Evolutionary conservation across 2,329 filamentous ascomycete species (phyloP), one percentile per base, ranked within the genome.

Genomic region (Cercospora berteroae): DNA sequence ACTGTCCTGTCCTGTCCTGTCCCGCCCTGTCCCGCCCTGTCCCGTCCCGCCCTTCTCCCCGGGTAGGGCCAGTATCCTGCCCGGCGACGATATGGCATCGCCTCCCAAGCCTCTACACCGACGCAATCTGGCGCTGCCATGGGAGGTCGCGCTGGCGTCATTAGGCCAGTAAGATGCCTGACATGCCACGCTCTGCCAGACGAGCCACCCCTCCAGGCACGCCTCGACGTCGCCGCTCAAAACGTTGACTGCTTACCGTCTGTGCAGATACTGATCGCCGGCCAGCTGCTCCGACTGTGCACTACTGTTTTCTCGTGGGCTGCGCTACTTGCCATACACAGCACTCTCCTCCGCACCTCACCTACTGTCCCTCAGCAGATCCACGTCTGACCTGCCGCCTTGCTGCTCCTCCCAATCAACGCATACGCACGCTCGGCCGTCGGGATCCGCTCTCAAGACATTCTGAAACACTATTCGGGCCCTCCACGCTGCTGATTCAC

Each of bases 81-180:
- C 65, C 62, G 58, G 18, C 25, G 42, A 44, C 67, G 66, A 62
- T 68, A 68, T 31, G 52, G 39, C 63, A 64, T 39, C 66, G 64
- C 69, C 67, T 65, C 68, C 68, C 69, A 69, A 67, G 64, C 70
- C 70, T 70, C 70, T 69, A 69, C 73, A 75, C 73, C 50, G 73
- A 74, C 68, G 74, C 74, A 75, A 74, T 73, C 71, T 71, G 74
- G 74, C 74, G 73, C 67, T 74, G 74, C 74, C 74, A 72, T 74
- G 70, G 70, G 66, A 69, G 64, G 65, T 65, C 66, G 67, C 70
- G 69, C 72, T 74, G 72, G 74, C 74, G 74, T 74, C 74, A 73
- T 70, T 64, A 70, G 70, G 71, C 73, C 73, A 73, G 68, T 74
- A 60, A 74, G 66, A 71, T 72, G 70, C 68, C 64, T 62, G 65